A percentile compares a stretch with the other conserved stretches of the same genome.
Evolutionary conservation across 495 filamentous ascomycete genomes (phyloP).

Genomic region (Lichina pygmaea): DNA sequence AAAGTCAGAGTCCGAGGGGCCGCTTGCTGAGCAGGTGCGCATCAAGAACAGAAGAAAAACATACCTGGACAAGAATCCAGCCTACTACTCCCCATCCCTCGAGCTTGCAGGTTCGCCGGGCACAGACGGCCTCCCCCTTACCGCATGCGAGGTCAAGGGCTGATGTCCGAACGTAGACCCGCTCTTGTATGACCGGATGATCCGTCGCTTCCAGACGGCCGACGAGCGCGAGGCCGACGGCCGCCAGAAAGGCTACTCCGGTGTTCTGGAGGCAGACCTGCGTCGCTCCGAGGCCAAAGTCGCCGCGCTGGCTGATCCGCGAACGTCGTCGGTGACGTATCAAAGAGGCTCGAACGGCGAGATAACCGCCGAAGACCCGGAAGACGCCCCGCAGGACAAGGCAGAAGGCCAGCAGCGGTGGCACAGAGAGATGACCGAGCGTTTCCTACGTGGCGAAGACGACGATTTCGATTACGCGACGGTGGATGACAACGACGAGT

Average conservation of each 20-base stretch:
- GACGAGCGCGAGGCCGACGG: slow-evolving; percentile 48
- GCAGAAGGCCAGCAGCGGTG: slow-evolving; percentile 40
- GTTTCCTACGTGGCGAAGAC: slow-evolving; percentile 47
- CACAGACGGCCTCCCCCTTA: background rate
- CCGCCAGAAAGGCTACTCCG: slow-evolving; percentile 42
- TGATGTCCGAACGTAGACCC: slow-evolving; percentile 26
- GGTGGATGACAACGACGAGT: slow-evolving; percentile 44
- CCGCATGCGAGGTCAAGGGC: background rate
- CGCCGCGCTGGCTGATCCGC: slow-evolving; percentile 28
- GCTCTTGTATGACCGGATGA: slow-evolving; percentile 50
- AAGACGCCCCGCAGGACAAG: slow-evolving; percentile 27
- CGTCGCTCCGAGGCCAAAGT: slow-evolving; percentile 46
- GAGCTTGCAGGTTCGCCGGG: slow-evolving; percentile 31
- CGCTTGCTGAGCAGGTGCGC: slow-evolving; percentile 6
- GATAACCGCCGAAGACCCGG: slow-evolving; percentile 27
- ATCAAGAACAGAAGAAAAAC: slow-evolving; percentile 36
- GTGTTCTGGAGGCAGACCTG: slow-evolving; percentile 43
- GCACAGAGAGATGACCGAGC: slow-evolving; percentile 35
- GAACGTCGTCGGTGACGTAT: slow-evolving; percentile 20
- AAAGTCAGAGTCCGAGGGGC: background rate
- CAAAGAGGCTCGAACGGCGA: slow-evolving; percentile 20
- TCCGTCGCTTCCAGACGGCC: slow-evolving; percentile 50
- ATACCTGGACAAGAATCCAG: slow-evolving; percentile 33
- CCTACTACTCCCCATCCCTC: slow-evolving; percentile 34
- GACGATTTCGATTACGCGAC: slow-evolving; percentile 44